Evolutionary conservation across 257 asterid genomes (phyloP).

Genomic region (Anisodus tanguticus): DNA sequence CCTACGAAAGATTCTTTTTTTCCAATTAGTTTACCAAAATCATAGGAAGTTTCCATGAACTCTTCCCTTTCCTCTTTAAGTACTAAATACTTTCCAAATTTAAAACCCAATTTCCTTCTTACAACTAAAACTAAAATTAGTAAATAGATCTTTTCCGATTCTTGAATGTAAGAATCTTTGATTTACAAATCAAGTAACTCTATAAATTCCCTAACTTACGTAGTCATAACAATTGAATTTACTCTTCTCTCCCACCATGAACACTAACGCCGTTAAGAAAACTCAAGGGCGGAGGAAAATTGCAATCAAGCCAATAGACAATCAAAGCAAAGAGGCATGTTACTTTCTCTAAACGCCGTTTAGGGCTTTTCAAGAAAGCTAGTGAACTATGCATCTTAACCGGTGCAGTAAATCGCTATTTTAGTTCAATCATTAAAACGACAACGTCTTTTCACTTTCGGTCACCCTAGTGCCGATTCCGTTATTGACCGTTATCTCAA

Average conservation of each 20-base stretch:
- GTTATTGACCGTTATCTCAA: constrained; percentile 31
- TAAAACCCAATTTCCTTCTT: neutral
- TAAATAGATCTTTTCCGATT: neutral
- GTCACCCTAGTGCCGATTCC: constrained; percentile 35
- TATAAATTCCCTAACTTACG: constrained; percentile 1
- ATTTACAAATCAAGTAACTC: neutral
- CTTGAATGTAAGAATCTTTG: neutral
- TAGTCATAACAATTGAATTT: neutral
- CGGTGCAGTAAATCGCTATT: constrained; percentile 38
- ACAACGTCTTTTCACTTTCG: constrained; percentile 32
- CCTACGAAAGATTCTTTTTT: no score
- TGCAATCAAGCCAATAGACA: constrained; percentile 43
- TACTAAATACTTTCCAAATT: neutral
- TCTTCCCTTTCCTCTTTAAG: neutral
- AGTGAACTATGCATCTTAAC: constrained; percentile 45
- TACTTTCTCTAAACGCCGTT: constrained; percentile 44
- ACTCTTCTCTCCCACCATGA: neutral
- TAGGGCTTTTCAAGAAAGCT: constrained; percentile 46
- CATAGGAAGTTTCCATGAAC: neutral
- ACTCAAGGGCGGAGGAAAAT: constrained; percentile 43
- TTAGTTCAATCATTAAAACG: constrained; percentile 46
- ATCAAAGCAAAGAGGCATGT: constrained; percentile 37
- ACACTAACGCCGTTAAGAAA: constrained; percentile 33
- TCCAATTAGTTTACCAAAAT: neutral
- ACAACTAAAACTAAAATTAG: neutral